phyloP scores from a whole-genome alignment of 2,329 filamentous ascomycete species.

The Didymella glomerata region DNA sequence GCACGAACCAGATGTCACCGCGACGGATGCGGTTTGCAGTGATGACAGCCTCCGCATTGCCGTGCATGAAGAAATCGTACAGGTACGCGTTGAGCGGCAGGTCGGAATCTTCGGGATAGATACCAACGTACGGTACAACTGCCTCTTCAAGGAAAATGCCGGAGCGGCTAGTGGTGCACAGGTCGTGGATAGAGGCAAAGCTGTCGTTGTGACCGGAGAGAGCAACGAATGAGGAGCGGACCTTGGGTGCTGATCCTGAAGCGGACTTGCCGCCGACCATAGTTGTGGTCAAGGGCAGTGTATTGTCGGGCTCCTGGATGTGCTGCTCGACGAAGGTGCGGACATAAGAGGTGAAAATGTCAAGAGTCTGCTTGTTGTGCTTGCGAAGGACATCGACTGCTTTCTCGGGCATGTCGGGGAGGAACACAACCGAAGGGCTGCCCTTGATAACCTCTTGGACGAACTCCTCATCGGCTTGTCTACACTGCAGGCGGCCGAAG shows the following conservation, averaged over 20 bases:
- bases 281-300: constrained; percentile 67
- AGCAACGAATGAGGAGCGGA: constrained; percentile 74
- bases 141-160: constrained; percentile 79
- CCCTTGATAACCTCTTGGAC: constrained; percentile 60
- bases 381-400: constrained; percentile 65
- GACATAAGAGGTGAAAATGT: constrained; percentile 74
- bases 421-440: constrained; percentile 70
- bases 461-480: constrained; percentile 58
- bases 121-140: constrained; percentile 72
- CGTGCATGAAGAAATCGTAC: constrained; percentile 80
- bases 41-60: constrained; percentile 67
- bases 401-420: constrained; percentile 68
- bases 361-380: constrained; percentile 72
- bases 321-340: constrained; percentile 73
- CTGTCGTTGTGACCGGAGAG: constrained; percentile 73
- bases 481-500: constrained; percentile 68
- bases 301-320: constrained; percentile 61
- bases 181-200: constrained; percentile 71
- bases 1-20: constrained; percentile 74
- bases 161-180: constrained; percentile 70
- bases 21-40: constrained; percentile 71
- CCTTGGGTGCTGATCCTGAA: constrained; percentile 45
- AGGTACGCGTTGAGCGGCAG: constrained; percentile 72
- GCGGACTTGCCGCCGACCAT: constrained; percentile 52
- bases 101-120: constrained; percentile 65